phyloP scores from a whole-genome alignment of 371 early-diverging fungal species.

The Mucor lusitanicus region DNA sequence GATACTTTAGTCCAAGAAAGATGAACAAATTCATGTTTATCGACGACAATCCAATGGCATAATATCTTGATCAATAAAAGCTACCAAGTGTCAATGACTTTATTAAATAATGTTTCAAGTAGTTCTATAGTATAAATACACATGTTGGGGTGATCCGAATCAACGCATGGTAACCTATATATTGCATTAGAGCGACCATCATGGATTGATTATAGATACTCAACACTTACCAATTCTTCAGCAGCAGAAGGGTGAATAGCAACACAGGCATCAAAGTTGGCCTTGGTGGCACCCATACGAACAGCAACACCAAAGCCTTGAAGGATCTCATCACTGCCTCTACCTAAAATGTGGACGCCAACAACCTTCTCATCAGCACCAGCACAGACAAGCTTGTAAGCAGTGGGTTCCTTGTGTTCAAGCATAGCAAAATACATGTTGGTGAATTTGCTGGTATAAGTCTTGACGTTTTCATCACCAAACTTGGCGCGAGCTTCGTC shows the following conservation, averaged over 20 bases:
- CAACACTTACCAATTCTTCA: constrained; percentile 78
- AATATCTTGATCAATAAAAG: constrained; percentile 2
- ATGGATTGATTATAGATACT: background rate
- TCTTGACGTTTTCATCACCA: constrained; percentile 80
- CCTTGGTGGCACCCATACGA: constrained; percentile 95
- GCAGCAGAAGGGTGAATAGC: constrained; percentile 99
- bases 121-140: background rate
- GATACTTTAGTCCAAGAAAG: constrained; percentile 52
- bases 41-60: constrained; percentile 39
- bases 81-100: background rate
- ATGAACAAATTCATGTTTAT: constrained; percentile 54
- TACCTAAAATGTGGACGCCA: constrained; percentile 94
- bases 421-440: constrained; percentile 92
- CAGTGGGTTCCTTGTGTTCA: constrained; percentile 86
- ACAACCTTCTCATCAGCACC: constrained; percentile 93
- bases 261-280: constrained; percentile 92
- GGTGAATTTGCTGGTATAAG: constrained; percentile 85
- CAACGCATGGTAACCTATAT: constrained; percentile 20
- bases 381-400: constrained; percentile 86
- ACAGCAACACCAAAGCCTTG: constrained; percentile 90
- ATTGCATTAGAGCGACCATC: background rate
- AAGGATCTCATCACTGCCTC: constrained; percentile 92
- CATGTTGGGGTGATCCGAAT: background rate
- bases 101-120: background rate
- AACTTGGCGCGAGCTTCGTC: constrained; percentile 74